Conservation (phyloP, 2,329 filamentous ascomycete species). For the Metarhizium album region DNA sequence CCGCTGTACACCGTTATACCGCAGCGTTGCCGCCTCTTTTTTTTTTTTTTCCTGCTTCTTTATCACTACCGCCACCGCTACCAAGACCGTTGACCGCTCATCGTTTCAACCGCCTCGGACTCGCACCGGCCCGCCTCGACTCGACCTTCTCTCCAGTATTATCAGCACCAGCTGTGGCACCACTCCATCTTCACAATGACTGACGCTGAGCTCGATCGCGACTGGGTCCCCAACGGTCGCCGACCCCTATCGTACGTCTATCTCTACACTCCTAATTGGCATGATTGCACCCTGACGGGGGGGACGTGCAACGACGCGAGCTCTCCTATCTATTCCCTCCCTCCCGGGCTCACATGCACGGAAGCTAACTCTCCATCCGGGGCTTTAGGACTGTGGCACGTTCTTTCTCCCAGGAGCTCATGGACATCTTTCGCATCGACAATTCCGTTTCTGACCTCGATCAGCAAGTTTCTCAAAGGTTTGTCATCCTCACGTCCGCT, state of each 20-base stretch:
- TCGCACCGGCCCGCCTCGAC: not conserved
- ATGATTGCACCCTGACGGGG: not conserved
- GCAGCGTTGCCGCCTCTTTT: not conserved
- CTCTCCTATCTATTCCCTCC: not conserved
- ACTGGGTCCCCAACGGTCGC: slow-evolving; percentile 69
- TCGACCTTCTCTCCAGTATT: too few relatives aligned
- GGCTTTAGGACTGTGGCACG: slow-evolving; percentile 65
- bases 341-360: not conserved
- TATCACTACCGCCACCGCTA: not conserved
- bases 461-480: slow-evolving; percentile 74
- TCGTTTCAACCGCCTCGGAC: not conserved
- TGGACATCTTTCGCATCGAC: slow-evolving; percentile 83
- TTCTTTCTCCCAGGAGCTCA: slow-evolving; percentile 76
- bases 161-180: slow-evolving; percentile 1
- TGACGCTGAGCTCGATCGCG: slow-evolving; percentile 61
- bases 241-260: slow-evolving; percentile 73
- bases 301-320: not conserved
- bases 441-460: slow-evolving; percentile 64
- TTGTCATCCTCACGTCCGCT: slow-evolving; percentile 24
- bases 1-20: not conserved
- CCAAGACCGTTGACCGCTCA: not conserved
- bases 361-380: slow-evolving; percentile 8
- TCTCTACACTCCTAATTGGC: not conserved
- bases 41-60: not conserved
- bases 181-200: slow-evolving; percentile 26